A percentile compares a stretch with the other conserved stretches of the same genome.
Conservation (phyloP, 2,329 filamentous ascomycete species). For the Metarhizium brunneum region DNA sequence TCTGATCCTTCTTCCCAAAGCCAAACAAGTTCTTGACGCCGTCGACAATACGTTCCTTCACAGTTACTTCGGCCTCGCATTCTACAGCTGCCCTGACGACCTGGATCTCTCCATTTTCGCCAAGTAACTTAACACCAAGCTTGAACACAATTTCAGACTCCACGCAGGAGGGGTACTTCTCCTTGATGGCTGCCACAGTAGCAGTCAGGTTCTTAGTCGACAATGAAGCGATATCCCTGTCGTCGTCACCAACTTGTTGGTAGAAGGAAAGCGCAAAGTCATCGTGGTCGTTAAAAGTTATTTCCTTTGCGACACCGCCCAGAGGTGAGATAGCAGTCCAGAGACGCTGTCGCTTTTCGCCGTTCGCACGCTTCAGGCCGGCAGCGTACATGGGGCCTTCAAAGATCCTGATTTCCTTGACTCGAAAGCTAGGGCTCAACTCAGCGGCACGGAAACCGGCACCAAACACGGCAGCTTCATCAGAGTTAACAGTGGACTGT, state of each 20-base stretch:
- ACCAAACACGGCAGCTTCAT: slow-evolving; percentile 93
- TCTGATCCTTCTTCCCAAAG: slow-evolving; percentile 80
- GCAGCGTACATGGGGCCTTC: slow-evolving; percentile 68
- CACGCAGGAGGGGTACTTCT: slow-evolving; percentile 64
- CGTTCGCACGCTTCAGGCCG: slow-evolving; percentile 63
- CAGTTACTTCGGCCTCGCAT: slow-evolving; percentile 67
- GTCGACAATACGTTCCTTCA: slow-evolving; percentile 77
- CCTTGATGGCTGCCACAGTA: slow-evolving; percentile 68
- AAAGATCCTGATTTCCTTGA: slow-evolving; percentile 87
- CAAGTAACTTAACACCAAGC: slow-evolving; percentile 63
- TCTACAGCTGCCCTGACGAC: slow-evolving; percentile 68
- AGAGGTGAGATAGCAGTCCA: slow-evolving; percentile 71
- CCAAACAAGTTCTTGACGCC: slow-evolving; percentile 95
- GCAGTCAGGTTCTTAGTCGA: slow-evolving; percentile 79
- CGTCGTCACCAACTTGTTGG: slow-evolving; percentile 54
- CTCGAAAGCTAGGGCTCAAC: slow-evolving; percentile 88
- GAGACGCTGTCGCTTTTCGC: slow-evolving; percentile 70
- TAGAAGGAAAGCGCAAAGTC: slow-evolving; percentile 77
- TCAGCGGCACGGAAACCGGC: slow-evolving; percentile 90
- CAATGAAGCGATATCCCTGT: slow-evolving; percentile 56
- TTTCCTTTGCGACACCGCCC: slow-evolving; percentile 69
- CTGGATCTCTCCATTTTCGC: slow-evolving; percentile 70
- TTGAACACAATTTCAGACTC: slow-evolving; percentile 71
- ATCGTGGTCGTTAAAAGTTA: slow-evolving; percentile 71
- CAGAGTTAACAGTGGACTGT: slow-evolving; percentile 89